phyloP scores from a whole-genome alignment of 805 yeast species.

The Candida arabinofermentans region DNA sequence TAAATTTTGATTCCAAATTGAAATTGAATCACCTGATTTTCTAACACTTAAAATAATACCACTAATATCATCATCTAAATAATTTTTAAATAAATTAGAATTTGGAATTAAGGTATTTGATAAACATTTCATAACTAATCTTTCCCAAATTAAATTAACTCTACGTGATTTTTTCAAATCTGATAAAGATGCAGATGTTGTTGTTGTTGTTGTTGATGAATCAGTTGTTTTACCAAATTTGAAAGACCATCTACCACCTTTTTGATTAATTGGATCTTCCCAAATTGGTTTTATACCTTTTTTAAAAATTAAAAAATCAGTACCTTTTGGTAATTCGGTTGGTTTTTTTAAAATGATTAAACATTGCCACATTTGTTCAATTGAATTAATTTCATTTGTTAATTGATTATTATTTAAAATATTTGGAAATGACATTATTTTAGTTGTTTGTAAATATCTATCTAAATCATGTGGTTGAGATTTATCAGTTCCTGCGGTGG shows the following conservation, averaged over 20 bases:
- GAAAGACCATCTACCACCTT: constrained; percentile 63
- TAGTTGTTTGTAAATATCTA: constrained; percentile 43
- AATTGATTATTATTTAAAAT: too few species aligned
- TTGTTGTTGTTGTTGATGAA: constrained; percentile 10
- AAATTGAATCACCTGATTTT: constrained; percentile 53
- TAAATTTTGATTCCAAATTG: constrained; percentile 58
- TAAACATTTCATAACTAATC: constrained; percentile 46
- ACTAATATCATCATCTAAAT: constrained; percentile 46
- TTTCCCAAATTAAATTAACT: constrained; percentile 48
- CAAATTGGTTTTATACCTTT: constrained; percentile 60
- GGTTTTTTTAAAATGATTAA: constrained; percentile 37
- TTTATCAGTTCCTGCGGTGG: constrained; percentile 1
- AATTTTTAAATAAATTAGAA: constrained; percentile 34
- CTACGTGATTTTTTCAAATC: constrained; percentile 15
- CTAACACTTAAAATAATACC: constrained; percentile 60
- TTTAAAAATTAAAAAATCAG: constrained; percentile 56
- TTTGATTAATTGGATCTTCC: constrained; percentile 59
- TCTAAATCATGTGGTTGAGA: constrained; percentile 31
- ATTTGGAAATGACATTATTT: constrained; percentile 40
- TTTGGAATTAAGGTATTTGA: constrained; percentile 48
- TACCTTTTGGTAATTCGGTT: constrained; percentile 38
- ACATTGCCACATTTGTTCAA: constrained; percentile 52
- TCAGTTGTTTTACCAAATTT: constrained; percentile 36
- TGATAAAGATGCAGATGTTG: constrained; percentile 10
- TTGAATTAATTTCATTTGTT: constrained; percentile 34